Evolutionary conservation across 495 filamentous ascomycete genomes (phyloP), one percentile per base, ranked within the genome.

Genomic region (Glarea lozoyensis): DNA sequence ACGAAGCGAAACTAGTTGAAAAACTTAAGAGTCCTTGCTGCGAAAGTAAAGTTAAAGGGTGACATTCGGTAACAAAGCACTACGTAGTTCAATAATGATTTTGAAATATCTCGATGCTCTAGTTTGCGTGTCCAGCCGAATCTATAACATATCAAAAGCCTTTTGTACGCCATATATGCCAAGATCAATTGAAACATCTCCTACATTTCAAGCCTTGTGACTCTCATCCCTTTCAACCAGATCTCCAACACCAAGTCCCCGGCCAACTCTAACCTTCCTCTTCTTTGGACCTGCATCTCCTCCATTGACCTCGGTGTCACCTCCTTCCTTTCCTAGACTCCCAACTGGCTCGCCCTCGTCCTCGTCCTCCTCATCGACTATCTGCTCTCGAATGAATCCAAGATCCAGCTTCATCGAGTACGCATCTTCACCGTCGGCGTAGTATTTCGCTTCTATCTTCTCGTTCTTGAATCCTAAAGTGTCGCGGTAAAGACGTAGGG

Each of bases 391-490:
- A 46, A 89, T 71, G 42, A 72, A 68, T 21, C 69, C 65, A 32
- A 98, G 69, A 54, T 96, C 84, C 61, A 89, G 81, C 53, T 78
- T 80, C 92, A 98, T 98, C 52, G 79, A 81, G 57, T 81, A 94
- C 25, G 92, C 92, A 71, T 98, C 90, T 67, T 98, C 92, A 37
- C 88, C 89, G 64, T 97, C 92, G 30, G 92, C 92, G 59, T 98
- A 98, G 78, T 98, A 98, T 63, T 92, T 94, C 49, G 71, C 56
- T 67, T 97, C 92, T 11, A 86, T 78, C 63, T 87, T 92, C 49
- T 94, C 88, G 40, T 84, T 82, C 60, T 84, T 78, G 70, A 98
- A 98, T 33, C 85, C 81, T 1, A 98, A 75, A 1, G 89, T 97
- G 54, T 94, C 86, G 48, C 85, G 82, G 72, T 98, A 98, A 11